These are phyloP conservation scores for Takakia lepidozioides DNA, from an alignment of 225 moss, liverwort and hornwort species.

Conservation along the genomic window DNA sequence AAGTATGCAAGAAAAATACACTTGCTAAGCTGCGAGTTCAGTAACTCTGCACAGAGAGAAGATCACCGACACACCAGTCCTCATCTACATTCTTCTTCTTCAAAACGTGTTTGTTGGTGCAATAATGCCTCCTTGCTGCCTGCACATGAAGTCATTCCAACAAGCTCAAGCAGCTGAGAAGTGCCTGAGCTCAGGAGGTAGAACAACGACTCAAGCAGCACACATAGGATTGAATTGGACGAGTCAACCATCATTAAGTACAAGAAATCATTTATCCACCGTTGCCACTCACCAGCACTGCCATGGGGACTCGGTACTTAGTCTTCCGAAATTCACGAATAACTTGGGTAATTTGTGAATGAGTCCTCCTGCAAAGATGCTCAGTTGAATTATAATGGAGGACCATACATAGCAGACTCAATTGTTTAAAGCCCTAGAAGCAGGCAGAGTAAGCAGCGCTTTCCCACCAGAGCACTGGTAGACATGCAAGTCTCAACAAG, in stretches of 20 bases:
- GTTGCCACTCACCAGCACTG: conserved; percentile 42
- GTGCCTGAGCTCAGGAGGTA: too few relatives aligned
- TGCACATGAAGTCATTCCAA: too few relatives aligned
- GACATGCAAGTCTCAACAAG: not conserved
- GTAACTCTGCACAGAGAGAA: conserved; percentile 1
- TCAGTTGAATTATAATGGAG: not conserved
- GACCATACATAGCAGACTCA: too few relatives aligned
- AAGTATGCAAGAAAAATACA: too few relatives aligned
- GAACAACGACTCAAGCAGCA: too few relatives aligned
- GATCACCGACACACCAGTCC: conserved; percentile 38
- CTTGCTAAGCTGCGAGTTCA: not conserved
- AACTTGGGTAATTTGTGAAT: conserved; percentile 71
- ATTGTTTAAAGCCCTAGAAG: too few relatives aligned
- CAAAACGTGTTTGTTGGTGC: conserved; percentile 60
- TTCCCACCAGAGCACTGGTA: too few relatives aligned
- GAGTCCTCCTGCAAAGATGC: conserved; percentile 49
- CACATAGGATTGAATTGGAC: too few relatives aligned
- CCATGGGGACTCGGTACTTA: conserved; percentile 54
- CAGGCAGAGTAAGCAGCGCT: too few relatives aligned
- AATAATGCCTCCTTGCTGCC: conserved; percentile 70
- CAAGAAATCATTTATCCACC: too few relatives aligned
- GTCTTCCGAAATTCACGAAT: conserved; percentile 68
- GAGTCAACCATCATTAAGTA: too few relatives aligned
- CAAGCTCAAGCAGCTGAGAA: too few relatives aligned
- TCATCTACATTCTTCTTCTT: conserved; percentile 65